These are phyloP conservation scores for Rhodotorula sp. DNA, from an alignment of 1,284 basidiomycete genomes.

Conservation along the genomic window DNA sequence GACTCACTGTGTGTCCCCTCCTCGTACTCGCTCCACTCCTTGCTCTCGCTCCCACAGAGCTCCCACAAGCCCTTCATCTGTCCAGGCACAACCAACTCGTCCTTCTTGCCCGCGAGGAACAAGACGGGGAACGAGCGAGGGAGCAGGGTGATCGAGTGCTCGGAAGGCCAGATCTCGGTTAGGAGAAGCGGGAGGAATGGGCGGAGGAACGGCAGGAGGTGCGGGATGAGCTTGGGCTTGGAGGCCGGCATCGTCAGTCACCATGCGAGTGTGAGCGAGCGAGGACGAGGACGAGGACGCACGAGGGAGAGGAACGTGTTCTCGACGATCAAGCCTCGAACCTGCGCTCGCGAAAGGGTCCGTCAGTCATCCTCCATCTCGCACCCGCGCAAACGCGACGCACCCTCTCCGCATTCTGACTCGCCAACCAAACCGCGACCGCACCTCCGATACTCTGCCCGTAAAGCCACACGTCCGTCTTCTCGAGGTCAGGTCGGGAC, in stretches of 20 bases:
- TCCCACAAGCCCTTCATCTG: slow-evolving; percentile 81
- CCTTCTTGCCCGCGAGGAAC: slow-evolving; percentile 72
- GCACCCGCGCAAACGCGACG: background rate
- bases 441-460: slow-evolving; percentile 98
- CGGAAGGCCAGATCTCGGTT: slow-evolving; percentile 73
- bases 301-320: slow-evolving; percentile 83
- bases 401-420: slow-evolving; percentile 65
- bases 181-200: slow-evolving; percentile 74
- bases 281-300: slow-evolving; percentile 12
- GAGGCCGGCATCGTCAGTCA: background rate
- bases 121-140: slow-evolving; percentile 68
- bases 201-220: slow-evolving; percentile 72
- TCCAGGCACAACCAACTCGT: slow-evolving; percentile 78
- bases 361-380: background rate
- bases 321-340: slow-evolving; percentile 79
- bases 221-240: slow-evolving; percentile 69
- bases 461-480: slow-evolving; percentile 64
- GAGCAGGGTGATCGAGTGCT: slow-evolving; percentile 17
- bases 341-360: slow-evolving; percentile 48
- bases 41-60: slow-evolving; percentile 55
- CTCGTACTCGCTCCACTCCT: slow-evolving; percentile 48
- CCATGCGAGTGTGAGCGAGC: background rate
- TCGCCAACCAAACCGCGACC: slow-evolving; percentile 83
- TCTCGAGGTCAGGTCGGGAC: slow-evolving; percentile 65
- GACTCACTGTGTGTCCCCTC: slow-evolving; percentile 39